These are phyloP conservation scores for Teunomyces funiuensis DNA, from an alignment of 805 yeast genomes.

Conservation along the genomic window DNA sequence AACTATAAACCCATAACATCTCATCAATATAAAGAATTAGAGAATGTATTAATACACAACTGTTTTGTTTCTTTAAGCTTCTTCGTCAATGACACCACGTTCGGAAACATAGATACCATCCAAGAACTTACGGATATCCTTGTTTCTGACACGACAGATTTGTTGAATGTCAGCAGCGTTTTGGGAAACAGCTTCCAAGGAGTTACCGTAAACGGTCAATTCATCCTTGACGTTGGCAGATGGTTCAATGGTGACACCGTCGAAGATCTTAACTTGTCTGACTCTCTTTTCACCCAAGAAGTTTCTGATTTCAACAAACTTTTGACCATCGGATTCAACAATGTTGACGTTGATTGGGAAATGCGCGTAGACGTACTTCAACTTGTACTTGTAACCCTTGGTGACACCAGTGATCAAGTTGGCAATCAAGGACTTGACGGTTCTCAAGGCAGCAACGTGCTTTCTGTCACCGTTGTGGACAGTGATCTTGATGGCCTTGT, in stretches of 20 bases:
- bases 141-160: slow-evolving; percentile 97
- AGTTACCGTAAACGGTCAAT: slow-evolving; percentile 89
- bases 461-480: slow-evolving; percentile 99
- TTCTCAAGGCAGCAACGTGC: slow-evolving; percentile 99
- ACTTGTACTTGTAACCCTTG: slow-evolving; percentile 98
- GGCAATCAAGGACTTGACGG: slow-evolving; percentile 91
- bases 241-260: slow-evolving; percentile 84
- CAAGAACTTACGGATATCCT: slow-evolving; percentile 99
- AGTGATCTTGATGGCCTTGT: slow-evolving; percentile 76
- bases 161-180: slow-evolving; percentile 98
- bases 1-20: slow-evolving; percentile 29
- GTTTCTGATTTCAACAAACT: slow-evolving; percentile 94
- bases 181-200: slow-evolving; percentile 96
- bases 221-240: slow-evolving; percentile 92
- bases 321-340: slow-evolving; percentile 70
- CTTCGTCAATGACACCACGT: slow-evolving; percentile 84
- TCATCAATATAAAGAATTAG: slow-evolving; percentile 14
- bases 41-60: slow-evolving; percentile 25
- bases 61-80: slow-evolving; percentile 27
- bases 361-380: slow-evolving; percentile 99
- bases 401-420: slow-evolving; percentile 99
- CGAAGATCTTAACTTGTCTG: slow-evolving; percentile 80
- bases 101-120: slow-evolving; percentile 99
- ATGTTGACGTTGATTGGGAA: slow-evolving; percentile 99
- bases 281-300: slow-evolving; percentile 99